phyloP scores from a whole-genome alignment of 2,329 filamentous ascomycete genomes.

The Trichoderma asperellum region DNA sequence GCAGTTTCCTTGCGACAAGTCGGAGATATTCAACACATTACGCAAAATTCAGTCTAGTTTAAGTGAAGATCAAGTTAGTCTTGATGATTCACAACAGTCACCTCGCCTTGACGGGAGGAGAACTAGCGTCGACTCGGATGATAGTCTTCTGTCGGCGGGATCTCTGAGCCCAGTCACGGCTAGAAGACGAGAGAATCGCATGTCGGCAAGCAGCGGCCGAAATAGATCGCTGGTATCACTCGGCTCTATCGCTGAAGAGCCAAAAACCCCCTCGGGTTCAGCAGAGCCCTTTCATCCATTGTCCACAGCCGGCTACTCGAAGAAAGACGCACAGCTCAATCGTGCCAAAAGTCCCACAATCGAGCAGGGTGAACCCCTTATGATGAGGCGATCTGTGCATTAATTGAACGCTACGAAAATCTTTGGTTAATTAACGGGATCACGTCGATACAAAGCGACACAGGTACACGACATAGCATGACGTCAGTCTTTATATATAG shows the following conservation, averaged over 20 bases:
- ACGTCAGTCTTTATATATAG: constrained; percentile 8
- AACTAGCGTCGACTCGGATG: constrained; percentile 46
- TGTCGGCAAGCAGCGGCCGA: constrained; percentile 43
- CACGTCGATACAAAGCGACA: constrained; percentile 17
- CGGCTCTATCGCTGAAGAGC: constrained; percentile 52
- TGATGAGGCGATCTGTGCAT: constrained; percentile 34
- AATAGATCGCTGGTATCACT: constrained; percentile 48
- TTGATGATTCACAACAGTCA: constrained; percentile 44
- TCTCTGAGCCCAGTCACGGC: constrained; percentile 42
- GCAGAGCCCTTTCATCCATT: constrained; percentile 13
- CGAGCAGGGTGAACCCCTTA: constrained; percentile 50
- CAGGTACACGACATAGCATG: neutral
- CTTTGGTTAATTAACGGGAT: neutral
- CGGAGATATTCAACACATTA: constrained; percentile 51
- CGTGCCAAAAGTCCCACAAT: constrained; percentile 36
- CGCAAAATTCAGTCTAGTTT: constrained; percentile 52
- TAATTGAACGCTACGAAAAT: neutral
- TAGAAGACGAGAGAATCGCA: constrained; percentile 41
- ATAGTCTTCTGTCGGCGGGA: constrained; percentile 42
- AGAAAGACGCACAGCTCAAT: constrained; percentile 29
- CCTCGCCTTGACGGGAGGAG: constrained; percentile 37
- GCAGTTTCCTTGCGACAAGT: constrained; percentile 51
- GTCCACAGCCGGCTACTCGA: constrained; percentile 10
- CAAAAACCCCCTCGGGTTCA: constrained; percentile 36
- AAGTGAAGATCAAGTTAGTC: constrained; percentile 45